Evolutionary conservation across 148 eudicot species (phyloP).

Genomic region (Spergularia marina): DNA sequence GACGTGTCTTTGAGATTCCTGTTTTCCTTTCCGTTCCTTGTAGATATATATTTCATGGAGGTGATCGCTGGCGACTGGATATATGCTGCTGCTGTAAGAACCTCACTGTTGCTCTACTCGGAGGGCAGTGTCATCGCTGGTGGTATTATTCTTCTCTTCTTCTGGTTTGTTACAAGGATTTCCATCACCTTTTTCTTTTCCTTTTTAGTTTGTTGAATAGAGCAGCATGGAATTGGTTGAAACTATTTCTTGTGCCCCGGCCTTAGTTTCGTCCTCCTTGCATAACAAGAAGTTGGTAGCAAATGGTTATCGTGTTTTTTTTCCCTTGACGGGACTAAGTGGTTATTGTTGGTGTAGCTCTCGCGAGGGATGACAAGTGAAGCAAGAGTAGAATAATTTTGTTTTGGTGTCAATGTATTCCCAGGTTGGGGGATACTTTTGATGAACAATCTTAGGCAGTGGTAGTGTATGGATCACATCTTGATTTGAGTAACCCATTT

Average conservation of each 20-base stretch:
- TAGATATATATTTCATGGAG: conserved; percentile 7
- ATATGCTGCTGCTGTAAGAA: neutral
- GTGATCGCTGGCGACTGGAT: neutral
- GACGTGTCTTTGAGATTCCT: conserved; percentile 9
- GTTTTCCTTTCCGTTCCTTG: conserved; percentile 11
- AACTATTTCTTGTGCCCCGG: neutral
- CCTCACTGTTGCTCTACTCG: neutral
- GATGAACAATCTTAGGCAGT: too few species aligned
- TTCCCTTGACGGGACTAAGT: too few species aligned
- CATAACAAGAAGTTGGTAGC: too few species aligned
- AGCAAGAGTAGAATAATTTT: too few species aligned
- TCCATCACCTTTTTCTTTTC: neutral
- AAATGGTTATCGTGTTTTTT: too few species aligned
- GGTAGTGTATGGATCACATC: too few species aligned
- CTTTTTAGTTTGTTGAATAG: neutral
- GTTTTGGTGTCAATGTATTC: too few species aligned
- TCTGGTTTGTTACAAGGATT: neutral
- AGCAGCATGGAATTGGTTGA: neutral
- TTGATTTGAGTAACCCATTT: too few species aligned
- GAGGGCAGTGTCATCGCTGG: neutral
- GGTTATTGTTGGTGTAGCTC: too few species aligned
- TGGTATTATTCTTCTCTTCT: conserved; percentile 4
- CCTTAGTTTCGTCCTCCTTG: too few species aligned
- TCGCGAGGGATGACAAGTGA: too few species aligned
- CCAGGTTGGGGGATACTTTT: too few species aligned